Evolutionary conservation across 805 yeast genomes (phyloP), one percentile per base, ranked within the genome.

Genomic region (Tetrapisispora phaffii): DNA sequence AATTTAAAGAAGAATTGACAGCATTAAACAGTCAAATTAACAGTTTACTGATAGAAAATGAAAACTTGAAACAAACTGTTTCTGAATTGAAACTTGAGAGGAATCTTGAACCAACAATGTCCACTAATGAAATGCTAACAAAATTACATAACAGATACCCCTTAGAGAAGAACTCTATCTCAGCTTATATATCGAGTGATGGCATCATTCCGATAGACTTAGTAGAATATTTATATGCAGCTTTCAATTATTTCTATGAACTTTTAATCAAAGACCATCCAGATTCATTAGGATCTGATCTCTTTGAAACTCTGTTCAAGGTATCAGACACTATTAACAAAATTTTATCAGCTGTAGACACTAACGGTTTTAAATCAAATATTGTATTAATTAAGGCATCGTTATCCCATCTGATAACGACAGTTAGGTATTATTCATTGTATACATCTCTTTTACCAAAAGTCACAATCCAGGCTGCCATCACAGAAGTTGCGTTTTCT

Each of bases 351-450:
- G 35, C 51, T 4, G 56, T 61, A n/a, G 24, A 26, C 20, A 10
- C n/a, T 7, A 24, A 34, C 3, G 54, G 54, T 15, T 59, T 60
- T 42, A 55, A 70, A 47, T 69, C 74, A 47, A 64, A 69, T 58
- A 62, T 79, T 39, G 59, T 69, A 38, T 57, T 77, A 23, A 19
- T 54, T 16, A 76, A 81, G 45, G 81, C 83, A 36, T 73, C 93
- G 0, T 74, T 83, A 21, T 77, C 88, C 16, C 87, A 83, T 63
- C 75, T 80, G 0, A 77, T 90, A 36, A 80, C 95, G 2, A 73
- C 87, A 1, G 76, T 89, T 1, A 73, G 96, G 55, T 85, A 86
- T 58, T 83, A 70, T 60, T 77, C 84, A 0, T 66, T 79, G 10
- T 81, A 83, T 52, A 67, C 74, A 3, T 34, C 44, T 10, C 56